Evolutionary conservation across 148 eudicot species (phyloP).

Genomic region (Agrostemma githago): DNA sequence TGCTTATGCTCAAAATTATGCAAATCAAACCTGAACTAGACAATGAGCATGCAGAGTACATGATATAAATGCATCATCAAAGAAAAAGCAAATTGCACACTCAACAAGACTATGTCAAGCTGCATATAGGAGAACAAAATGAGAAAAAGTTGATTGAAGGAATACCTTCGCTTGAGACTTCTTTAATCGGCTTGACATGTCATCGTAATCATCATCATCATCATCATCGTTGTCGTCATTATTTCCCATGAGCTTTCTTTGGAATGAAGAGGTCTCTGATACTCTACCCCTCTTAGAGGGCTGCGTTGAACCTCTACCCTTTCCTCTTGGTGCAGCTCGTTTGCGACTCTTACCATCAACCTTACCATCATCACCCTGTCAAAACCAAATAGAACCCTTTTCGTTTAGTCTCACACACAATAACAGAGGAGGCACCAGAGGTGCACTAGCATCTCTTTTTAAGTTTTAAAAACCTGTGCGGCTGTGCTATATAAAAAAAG

Average conservation of each 20-base stretch:
- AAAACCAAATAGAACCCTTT: conserved; percentile 9
- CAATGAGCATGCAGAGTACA: background rate
- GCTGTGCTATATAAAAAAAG: background rate
- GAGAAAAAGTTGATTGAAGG: conserved; percentile 1
- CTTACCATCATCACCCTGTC: conserved; percentile 50
- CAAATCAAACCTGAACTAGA: background rate
- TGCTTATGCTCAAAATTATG: background rate
- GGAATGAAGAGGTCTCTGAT: conserved; percentile 58
- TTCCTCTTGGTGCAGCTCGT: conserved; percentile 85
- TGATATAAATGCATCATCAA: background rate
- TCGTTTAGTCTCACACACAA: conserved; percentile 1
- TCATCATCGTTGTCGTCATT: conserved; percentile 64
- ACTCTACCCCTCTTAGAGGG: conserved; percentile 81
- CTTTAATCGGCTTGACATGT: conserved; percentile 36
- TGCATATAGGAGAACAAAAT: background rate
- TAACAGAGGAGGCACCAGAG: background rate
- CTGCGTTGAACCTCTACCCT: conserved; percentile 62
- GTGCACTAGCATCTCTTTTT: background rate
- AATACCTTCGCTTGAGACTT: conserved; percentile 74
- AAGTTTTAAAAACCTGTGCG: background rate
- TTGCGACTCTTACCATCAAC: conserved; percentile 58
- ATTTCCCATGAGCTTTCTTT: conserved; percentile 49
- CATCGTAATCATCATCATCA: conserved; percentile 50
- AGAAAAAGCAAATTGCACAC: background rate
- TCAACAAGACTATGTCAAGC: background rate